Conservation (phyloP, 345 rosid genomes). For the Camelina laxa region DNA sequence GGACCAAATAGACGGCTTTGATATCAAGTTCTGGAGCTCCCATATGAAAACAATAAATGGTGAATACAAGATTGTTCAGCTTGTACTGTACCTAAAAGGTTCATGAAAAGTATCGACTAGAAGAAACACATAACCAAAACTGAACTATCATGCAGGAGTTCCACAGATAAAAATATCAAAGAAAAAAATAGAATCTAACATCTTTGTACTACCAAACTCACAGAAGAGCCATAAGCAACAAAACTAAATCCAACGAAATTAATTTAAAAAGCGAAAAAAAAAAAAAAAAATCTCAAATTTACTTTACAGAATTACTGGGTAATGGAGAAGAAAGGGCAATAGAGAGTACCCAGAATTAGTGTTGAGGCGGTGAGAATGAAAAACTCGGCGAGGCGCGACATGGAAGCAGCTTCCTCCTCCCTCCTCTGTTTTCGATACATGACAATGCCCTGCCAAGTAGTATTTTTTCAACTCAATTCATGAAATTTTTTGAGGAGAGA, state of each 20-base stretch:
- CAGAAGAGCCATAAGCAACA: background rate
- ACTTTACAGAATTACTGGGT: background rate
- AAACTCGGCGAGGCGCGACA: slow-evolving; percentile 48
- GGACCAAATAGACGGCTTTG: too few species aligned
- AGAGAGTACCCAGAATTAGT: slow-evolving; percentile 53
- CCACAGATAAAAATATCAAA: too few species aligned
- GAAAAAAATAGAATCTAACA: too few species aligned
- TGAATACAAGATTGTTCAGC: too few species aligned
- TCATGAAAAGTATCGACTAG: too few species aligned
- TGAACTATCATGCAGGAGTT: too few species aligned
- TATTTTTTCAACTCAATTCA: background rate
- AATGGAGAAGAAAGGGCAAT: background rate
- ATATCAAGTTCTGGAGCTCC: too few species aligned
- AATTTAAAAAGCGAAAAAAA: background rate
- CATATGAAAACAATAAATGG: too few species aligned
- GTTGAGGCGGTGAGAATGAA: slow-evolving; percentile 47
- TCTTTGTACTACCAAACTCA: too few species aligned
- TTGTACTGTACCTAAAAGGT: too few species aligned
- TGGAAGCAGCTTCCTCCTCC: slow-evolving; percentile 46
- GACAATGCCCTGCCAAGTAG: slow-evolving; percentile 55
- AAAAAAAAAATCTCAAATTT: slow-evolving; percentile 18
- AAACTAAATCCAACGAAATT: background rate
- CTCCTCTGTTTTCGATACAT: slow-evolving; percentile 51
- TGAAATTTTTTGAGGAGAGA: background rate
- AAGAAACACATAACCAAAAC: too few species aligned